phyloP scores from a whole-genome alignment of 2,329 filamentous ascomycete species.

The Alternaria ethzedia region DNA sequence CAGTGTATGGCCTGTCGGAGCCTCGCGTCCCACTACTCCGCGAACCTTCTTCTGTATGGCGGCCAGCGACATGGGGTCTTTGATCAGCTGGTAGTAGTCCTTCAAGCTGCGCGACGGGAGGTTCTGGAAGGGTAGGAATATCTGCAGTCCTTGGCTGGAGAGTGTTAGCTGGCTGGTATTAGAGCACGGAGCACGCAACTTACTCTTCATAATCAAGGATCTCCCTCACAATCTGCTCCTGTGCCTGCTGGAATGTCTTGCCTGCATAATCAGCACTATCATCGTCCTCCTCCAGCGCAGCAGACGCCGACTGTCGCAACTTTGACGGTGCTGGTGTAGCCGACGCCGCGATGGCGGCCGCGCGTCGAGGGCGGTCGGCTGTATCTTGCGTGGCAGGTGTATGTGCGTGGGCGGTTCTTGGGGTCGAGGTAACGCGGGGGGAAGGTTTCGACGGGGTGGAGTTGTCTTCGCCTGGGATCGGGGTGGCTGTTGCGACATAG shows the following conservation, averaged over 20 bases:
- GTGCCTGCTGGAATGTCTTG: constrained; percentile 80
- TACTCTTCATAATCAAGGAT: constrained; percentile 67
- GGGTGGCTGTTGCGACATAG: constrained; percentile 76
- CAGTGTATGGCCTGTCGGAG: constrained; percentile 66
- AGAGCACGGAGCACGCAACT: background rate
- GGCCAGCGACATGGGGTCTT: constrained; percentile 78
- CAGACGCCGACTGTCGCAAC: constrained; percentile 38
- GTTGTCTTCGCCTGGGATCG: constrained; percentile 65
- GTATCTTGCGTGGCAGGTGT: constrained; percentile 33
- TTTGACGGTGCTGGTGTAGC: constrained; percentile 45
- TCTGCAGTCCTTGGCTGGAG: constrained; percentile 65
- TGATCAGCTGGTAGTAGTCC: constrained; percentile 87
- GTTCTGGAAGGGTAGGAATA: constrained; percentile 76
- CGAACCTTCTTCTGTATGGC: constrained; percentile 78
- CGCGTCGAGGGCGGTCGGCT: constrained; percentile 41
- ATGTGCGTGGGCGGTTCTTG: constrained; percentile 20
- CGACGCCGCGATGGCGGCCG: constrained; percentile 31
- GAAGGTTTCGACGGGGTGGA: constrained; percentile 39
- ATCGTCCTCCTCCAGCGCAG: constrained; percentile 27
- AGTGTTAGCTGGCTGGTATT: constrained; percentile 10
- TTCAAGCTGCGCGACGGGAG: constrained; percentile 76
- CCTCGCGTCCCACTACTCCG: constrained; percentile 72
- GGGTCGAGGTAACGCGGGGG: constrained; percentile 37
- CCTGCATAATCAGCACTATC: constrained; percentile 51
- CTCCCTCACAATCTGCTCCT: constrained; percentile 83